Evolutionary conservation across 2,329 filamentous ascomycete species (phyloP), one percentile per base, ranked within the genome.

Genomic region (Aphanocladium album): DNA sequence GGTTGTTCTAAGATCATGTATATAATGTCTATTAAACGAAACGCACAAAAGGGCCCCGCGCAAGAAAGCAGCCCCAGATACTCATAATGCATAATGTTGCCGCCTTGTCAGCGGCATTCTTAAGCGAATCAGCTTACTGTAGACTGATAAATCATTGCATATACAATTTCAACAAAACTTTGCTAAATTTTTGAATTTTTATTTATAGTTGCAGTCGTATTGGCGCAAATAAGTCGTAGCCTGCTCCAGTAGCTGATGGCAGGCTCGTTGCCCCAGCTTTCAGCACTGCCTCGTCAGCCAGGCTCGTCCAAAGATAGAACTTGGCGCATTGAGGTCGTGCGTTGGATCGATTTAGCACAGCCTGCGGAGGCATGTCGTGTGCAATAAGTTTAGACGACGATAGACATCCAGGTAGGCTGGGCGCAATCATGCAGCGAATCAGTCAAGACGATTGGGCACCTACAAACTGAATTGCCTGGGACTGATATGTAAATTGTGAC

Each of bases 271-370:
- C 19, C 35, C 23, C n/a, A 53, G 37, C 7, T 52, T 21, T 30
- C 16, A 35, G 39, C 57, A 59, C 57, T 35, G 57, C 57, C 57
- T 37, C 57, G 27, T 25, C 14, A 9, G 23, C n/a, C 47, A 41
- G n/a, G 33, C 9, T 30, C 30, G 25, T n/a, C 57, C 49, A 59
- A 59, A 59, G 57, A 59, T 59, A 59, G 57, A 59, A 52, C 23
- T 35, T 4, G 37, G 14, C 16, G 45, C 47, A 30, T 27, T 57
- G 7, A 11, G 11, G 27, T n/a, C 14, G 30, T 25, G 50, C 30
- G 23, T 39, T 39, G 39, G 50, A 53, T 53, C 27, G 17, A 12
- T 30, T 21, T 23, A 12, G 23, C 23, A 23, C 12, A 23, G 4
- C 25, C 35, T 39, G 16, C 35, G n/a, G n/a, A 39, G 35, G 23